Evolutionary conservation across 768 basidiomycete genomes (phyloP).

Genomic region (Mycena filopes): DNA sequence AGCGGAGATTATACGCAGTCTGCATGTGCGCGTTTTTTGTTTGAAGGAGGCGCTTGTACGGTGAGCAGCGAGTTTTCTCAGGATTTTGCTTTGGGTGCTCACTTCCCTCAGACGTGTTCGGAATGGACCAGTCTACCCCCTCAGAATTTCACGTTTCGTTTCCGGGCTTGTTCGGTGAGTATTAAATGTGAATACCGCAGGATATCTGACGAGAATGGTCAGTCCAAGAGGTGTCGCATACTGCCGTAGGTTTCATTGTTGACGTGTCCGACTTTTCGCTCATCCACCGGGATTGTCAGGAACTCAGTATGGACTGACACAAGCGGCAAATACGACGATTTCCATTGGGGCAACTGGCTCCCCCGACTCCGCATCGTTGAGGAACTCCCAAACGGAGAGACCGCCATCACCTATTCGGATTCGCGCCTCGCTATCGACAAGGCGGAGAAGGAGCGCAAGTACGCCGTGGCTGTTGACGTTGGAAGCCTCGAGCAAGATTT

Average conservation of each 20-base stretch:
- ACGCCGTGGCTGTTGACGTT: neutral
- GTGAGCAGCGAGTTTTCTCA: neutral
- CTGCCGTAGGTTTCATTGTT: too few relatives aligned
- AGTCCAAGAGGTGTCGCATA: neutral
- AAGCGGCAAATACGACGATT: neutral
- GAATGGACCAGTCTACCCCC: slow-evolving; percentile 2
- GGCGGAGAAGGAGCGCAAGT: neutral
- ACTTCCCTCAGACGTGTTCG: neutral
- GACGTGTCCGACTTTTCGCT: too few relatives aligned
- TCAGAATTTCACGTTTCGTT: slow-evolving; percentile 6
- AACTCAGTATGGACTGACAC: neutral
- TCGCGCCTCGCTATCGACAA: neutral
- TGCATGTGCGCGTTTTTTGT: neutral
- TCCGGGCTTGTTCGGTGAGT: neutral
- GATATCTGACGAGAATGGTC: neutral
- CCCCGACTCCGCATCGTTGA: neutral
- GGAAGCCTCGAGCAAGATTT: neutral
- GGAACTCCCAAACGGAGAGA: neutral
- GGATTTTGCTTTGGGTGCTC: neutral
- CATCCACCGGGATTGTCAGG: neutral
- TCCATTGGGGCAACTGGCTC: neutral
- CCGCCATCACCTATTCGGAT: neutral
- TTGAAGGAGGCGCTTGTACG: neutral
- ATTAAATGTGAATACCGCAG: neutral
- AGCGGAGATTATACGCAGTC: slow-evolving; percentile 3